Percentiles rank a stretch among this genome's conserved stretches.
Evolutionary conservation across 2,329 filamentous ascomycete species (phyloP).

Genomic region (Phaeosphaeria sp.): DNA sequence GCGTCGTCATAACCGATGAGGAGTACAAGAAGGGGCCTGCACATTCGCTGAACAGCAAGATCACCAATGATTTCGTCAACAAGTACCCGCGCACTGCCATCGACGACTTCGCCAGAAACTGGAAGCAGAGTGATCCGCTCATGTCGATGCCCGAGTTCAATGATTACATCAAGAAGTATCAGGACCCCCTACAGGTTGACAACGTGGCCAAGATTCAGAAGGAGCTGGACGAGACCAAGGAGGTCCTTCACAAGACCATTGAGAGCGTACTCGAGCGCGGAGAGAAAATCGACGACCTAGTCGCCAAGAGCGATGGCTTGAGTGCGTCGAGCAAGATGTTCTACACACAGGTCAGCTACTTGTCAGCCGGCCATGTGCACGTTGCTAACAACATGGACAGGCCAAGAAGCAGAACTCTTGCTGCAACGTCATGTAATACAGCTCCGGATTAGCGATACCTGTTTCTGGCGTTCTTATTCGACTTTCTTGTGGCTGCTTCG

Average conservation of each 20-base stretch:
- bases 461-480: neutral
- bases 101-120: slow-evolving; percentile 51
- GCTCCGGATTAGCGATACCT: neutral
- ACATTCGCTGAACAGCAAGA: slow-evolving; percentile 84
- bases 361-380: neutral
- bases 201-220: slow-evolving; percentile 95
- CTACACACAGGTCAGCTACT: slow-evolving; percentile 70
- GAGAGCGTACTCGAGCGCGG: slow-evolving; percentile 86
- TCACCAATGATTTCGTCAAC: slow-evolving; percentile 84
- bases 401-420: slow-evolving; percentile 69
- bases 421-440: slow-evolving; percentile 61
- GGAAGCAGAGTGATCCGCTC: slow-evolving; percentile 38
- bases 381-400: slow-evolving; percentile 29
- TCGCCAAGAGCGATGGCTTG: slow-evolving; percentile 89
- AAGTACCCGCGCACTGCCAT: slow-evolving; percentile 76
- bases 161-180: slow-evolving; percentile 79
- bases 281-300: slow-evolving; percentile 94
- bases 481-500: slow-evolving; percentile 3
- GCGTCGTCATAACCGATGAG: slow-evolving; percentile 56
- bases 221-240: slow-evolving; percentile 97
- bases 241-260: slow-evolving; percentile 96
- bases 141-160: slow-evolving; percentile 76
- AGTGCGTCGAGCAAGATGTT: slow-evolving; percentile 98
- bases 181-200: slow-evolving; percentile 87
- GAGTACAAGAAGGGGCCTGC: slow-evolving; percentile 74